Evolutionary conservation across 2,329 filamentous ascomycete species (phyloP).

Genomic region (Pseudogymnoascus sp.): DNA sequence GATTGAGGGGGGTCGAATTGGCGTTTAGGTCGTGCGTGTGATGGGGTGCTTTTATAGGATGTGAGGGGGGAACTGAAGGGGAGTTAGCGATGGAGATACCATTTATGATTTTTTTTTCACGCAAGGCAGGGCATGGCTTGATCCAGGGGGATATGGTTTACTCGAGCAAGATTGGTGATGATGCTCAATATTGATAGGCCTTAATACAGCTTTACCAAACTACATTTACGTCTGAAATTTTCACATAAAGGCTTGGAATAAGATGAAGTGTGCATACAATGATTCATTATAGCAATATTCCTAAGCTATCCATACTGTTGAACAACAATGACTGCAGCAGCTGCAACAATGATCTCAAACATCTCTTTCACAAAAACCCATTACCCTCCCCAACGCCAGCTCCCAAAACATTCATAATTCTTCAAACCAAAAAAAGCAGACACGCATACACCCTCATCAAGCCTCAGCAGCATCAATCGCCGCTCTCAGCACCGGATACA

Average conservation of each 20-base stretch:
- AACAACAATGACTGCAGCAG: not conserved
- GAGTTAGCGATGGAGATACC: not conserved
- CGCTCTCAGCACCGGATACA: constrained; percentile 11
- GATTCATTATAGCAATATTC: not conserved
- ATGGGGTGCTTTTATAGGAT: not conserved
- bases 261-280: not conserved
- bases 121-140: not conserved
- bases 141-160: not conserved
- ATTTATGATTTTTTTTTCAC: not conserved
- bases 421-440: not conserved
- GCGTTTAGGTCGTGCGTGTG: not conserved
- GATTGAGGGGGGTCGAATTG: not conserved
- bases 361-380: not conserved
- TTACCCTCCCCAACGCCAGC: not conserved
- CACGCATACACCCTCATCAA: not conserved
- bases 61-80: not conserved
- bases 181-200: not conserved
- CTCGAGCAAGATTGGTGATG: not conserved
- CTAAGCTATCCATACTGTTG: not conserved
- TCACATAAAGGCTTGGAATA: not conserved
- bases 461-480: constrained; percentile 10
- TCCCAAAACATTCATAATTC: not conserved
- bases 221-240: not conserved
- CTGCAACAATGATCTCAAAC: not conserved
- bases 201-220: not conserved